These are phyloP conservation scores for Gryganskiella cystojenkinii DNA, from an alignment of 192 early-diverging fungal genomes.

Conservation along the genomic window DNA sequence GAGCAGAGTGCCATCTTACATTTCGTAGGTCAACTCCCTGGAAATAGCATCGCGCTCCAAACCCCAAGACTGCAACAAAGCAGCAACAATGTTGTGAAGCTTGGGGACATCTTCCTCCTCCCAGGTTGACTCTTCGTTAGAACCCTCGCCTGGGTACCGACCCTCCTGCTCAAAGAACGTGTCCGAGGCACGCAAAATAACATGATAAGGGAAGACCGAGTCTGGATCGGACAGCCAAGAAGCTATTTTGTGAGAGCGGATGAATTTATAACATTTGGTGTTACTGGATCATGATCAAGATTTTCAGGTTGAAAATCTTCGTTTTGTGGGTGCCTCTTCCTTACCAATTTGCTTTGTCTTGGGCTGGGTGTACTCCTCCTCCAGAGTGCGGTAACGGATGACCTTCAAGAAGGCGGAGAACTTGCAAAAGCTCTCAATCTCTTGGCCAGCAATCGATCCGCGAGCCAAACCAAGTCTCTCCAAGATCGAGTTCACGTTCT, in stretches of 20 bases:
- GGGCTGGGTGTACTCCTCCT: constrained; percentile 63
- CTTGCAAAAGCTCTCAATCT: constrained; percentile 87
- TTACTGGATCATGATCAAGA: too few species aligned
- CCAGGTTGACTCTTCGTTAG: constrained; percentile 26
- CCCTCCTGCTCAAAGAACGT: constrained; percentile 64
- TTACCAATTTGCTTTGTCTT: constrained; percentile 64
- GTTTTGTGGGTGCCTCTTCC: not conserved
- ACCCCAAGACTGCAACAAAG: constrained; percentile 55
- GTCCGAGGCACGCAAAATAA: constrained; percentile 75
- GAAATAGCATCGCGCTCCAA: constrained; percentile 45
- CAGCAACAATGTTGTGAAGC: constrained; percentile 59
- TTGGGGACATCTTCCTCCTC: constrained; percentile 62
- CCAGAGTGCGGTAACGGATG: constrained; percentile 68
- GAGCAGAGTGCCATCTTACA: constrained; percentile 58
- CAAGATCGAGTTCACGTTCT: constrained; percentile 60
- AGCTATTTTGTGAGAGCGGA: constrained; percentile 26
- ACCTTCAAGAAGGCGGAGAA: constrained; percentile 77
- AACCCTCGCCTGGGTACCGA: constrained; percentile 70
- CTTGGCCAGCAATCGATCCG: constrained; percentile 68
- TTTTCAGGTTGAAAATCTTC: too few species aligned
- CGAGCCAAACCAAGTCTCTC: constrained; percentile 56
- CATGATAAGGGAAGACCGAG: constrained; percentile 70
- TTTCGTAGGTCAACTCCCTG: constrained; percentile 72
- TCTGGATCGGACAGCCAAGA: constrained; percentile 61
- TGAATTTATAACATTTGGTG: too few species aligned